Evolutionary conservation across 2,329 filamentous ascomycete species (phyloP), one percentile per base, ranked within the genome.

Genomic region (Botrytis galanthina): DNA sequence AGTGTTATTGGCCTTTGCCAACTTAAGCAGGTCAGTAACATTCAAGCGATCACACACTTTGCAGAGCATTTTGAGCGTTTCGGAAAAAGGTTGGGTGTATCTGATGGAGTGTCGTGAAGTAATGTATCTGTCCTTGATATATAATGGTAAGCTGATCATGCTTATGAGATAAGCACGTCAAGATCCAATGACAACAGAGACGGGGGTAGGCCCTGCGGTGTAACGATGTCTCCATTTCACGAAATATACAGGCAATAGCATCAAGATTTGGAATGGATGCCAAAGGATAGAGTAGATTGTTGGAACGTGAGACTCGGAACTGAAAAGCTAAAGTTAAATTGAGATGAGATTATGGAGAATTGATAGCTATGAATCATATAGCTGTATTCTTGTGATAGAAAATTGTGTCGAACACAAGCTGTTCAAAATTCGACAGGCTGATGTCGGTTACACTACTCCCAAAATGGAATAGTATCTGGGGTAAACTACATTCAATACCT

Each of bases 211-310:
- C 48, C 3, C 12, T 60, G 20, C 10, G 20, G 57, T 4, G 16
- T 26, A 60, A 37, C 26, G 48, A 51, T 26, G 22, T 51, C 1
- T 51, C 0, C 0, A n/a, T 51, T 7, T 5, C 4, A 51, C 46
- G 46, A 51, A 51, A 12, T 12, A 51, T 6, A n/a, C 48, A n/a
- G 12, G 12, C 5, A n/a, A 54, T n/a, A 7, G 1, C 12, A 54
- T 54, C 0, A n/a, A n/a, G 26, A 3, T 0, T n/a, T 51, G 12
- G 2, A 51, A 16, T 1, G 26, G 3, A 51, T n/a, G 3, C 26
- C 5, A n/a, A 51, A 51, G 4, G 48, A n/a, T 16, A n/a, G 12
- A n/a, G 2, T 0, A 5, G 1, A n/a, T 1, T 10, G 1, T 51
- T 4, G 22, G 9, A 4, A 26, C 1, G 14, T 14, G 10, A n/a